Evolutionary conservation across 352 stramenopile species (phyloP).

Genomic region (Globisporangium paroecandrum): DNA sequence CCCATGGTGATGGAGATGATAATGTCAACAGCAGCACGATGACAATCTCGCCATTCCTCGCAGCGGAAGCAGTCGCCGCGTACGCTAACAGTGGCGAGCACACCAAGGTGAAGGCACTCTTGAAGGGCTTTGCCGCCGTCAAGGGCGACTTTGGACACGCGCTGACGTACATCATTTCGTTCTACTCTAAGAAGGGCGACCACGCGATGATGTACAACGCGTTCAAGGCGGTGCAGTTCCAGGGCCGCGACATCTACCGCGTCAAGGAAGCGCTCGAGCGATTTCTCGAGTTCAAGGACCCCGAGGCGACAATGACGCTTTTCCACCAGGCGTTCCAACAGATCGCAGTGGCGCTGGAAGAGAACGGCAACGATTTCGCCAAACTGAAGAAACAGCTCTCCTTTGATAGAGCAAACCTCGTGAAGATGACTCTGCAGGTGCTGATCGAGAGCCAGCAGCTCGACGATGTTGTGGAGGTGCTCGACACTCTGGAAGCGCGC

Average conservation of each 20-base stretch:
- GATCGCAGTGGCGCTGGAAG: conserved; percentile 23
- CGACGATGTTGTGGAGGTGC: conserved; percentile 25
- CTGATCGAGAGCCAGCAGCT: conserved; percentile 31
- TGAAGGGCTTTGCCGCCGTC: conserved; percentile 37
- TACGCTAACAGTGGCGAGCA: conserved; percentile 41
- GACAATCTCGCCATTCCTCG: conserved; percentile 28
- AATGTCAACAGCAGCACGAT: conserved; percentile 5
- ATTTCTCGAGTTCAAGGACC: conserved; percentile 43
- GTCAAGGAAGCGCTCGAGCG: conserved; percentile 34
- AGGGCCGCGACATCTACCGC: conserved; percentile 39
- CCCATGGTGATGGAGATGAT: neutral
- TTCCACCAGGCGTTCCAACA: conserved; percentile 33
- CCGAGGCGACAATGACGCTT: conserved; percentile 27
- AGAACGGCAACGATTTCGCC: conserved; percentile 12
- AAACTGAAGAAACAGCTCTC: conserved; percentile 9
- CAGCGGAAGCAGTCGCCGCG: conserved; percentile 32
- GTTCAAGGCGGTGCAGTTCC: conserved; percentile 42
- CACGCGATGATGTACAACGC: conserved; percentile 35
- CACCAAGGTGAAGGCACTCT: conserved; percentile 43
- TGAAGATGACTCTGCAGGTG: conserved; percentile 30
- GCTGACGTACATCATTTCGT: conserved; percentile 24
- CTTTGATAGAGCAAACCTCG: conserved; percentile 17
- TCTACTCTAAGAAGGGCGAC: conserved; percentile 32
- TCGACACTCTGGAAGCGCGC: conserved; percentile 31
- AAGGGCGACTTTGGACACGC: conserved; percentile 32